Evolutionary conservation across 192 early-diverging fungal genomes (phyloP).

Genomic region (Coemansia sp.): DNA sequence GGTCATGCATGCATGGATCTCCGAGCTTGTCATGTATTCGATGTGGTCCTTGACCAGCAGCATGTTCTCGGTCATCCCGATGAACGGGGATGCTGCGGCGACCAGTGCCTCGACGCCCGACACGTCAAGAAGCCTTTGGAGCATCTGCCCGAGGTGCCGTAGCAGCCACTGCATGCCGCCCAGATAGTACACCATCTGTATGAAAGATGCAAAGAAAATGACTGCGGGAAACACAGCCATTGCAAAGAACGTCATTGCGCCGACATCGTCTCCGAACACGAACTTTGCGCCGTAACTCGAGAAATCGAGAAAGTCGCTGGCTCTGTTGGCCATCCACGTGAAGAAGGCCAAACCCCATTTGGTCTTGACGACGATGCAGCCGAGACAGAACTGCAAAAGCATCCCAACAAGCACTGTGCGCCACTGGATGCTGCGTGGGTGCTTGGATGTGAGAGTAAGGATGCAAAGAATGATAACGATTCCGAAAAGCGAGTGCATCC

Average conservation of each 20-base stretch:
- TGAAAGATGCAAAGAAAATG: slow-evolving; percentile 85
- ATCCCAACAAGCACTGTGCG: slow-evolving; percentile 69
- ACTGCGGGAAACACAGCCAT: slow-evolving; percentile 77
- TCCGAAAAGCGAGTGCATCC: slow-evolving; percentile 76
- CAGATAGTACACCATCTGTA: slow-evolving; percentile 81
- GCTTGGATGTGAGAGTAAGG: slow-evolving; percentile 59
- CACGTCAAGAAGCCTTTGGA: slow-evolving; percentile 67
- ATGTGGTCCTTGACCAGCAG: slow-evolving; percentile 81
- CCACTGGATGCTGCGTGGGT: slow-evolving; percentile 70
- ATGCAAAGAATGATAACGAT: slow-evolving; percentile 58
- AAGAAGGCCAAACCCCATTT: slow-evolving; percentile 72
- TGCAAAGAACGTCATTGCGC: slow-evolving; percentile 58
- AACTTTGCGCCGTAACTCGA: slow-evolving; percentile 69
- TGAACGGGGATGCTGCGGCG: slow-evolving; percentile 81
- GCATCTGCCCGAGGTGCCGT: slow-evolving; percentile 60
- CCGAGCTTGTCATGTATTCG: slow-evolving; percentile 78
- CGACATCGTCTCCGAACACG: slow-evolving; percentile 61
- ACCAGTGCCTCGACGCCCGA: slow-evolving; percentile 84
- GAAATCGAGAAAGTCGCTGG: slow-evolving; percentile 64
- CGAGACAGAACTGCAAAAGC: slow-evolving; percentile 76
- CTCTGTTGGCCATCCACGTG: slow-evolving; percentile 62
- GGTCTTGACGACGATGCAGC: slow-evolving; percentile 75
- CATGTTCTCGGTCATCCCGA: slow-evolving; percentile 81
- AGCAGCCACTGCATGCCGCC: slow-evolving; percentile 83
- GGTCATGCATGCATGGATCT: slow-evolving; percentile 84